phyloP scores from a whole-genome alignment of 768 basidiomycete species.

The Collybia sp. region DNA sequence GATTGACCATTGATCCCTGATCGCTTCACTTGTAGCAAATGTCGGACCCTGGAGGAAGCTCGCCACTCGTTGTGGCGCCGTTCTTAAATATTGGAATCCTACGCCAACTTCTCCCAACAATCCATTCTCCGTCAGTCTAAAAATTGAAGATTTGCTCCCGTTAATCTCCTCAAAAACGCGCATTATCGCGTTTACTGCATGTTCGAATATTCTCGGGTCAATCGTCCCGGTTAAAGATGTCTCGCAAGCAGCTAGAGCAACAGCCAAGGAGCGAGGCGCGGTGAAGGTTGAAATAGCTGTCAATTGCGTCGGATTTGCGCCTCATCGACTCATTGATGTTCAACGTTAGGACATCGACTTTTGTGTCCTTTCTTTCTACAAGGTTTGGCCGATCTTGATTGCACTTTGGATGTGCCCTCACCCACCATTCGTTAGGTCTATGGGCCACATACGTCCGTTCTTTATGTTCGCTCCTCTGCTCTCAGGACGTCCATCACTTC shows the following conservation, averaged over 20 bases:
- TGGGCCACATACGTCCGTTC: slow-evolving; percentile 63
- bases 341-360: slow-evolving; percentile 77
- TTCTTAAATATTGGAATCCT: slow-evolving; percentile 57
- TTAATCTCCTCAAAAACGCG: slow-evolving; percentile 64
- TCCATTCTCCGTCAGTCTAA: slow-evolving; percentile 59
- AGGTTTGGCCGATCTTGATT: slow-evolving; percentile 34
- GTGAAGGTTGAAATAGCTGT: slow-evolving; percentile 62
- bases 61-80: slow-evolving; percentile 49
- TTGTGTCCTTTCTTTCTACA: slow-evolving; percentile 69
- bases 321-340: slow-evolving; percentile 68
- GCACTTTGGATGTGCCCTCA: no score
- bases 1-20: slow-evolving; percentile 1
- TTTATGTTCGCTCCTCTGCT: slow-evolving; percentile 51
- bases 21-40: slow-evolving; percentile 45
- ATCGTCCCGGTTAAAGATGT: slow-evolving; percentile 57
- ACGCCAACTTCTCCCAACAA: slow-evolving; percentile 46
- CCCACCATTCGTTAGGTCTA: slow-evolving; percentile 49
- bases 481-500: slow-evolving; percentile 50
- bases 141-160: slow-evolving; percentile 51
- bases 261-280: slow-evolving; percentile 48
- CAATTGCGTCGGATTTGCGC: slow-evolving; percentile 79
- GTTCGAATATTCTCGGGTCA: slow-evolving; percentile 72
- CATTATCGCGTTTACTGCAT: slow-evolving; percentile 68
- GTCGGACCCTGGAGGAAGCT: slow-evolving; percentile 74
- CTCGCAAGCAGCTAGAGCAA: slow-evolving; percentile 42